Percentiles rank a stretch among this genome's conserved stretches.
These are phyloP conservation scores for Fusarium sublunatum DNA, from an alignment of 2,329 filamentous ascomycete species.

Conservation along the genomic window DNA sequence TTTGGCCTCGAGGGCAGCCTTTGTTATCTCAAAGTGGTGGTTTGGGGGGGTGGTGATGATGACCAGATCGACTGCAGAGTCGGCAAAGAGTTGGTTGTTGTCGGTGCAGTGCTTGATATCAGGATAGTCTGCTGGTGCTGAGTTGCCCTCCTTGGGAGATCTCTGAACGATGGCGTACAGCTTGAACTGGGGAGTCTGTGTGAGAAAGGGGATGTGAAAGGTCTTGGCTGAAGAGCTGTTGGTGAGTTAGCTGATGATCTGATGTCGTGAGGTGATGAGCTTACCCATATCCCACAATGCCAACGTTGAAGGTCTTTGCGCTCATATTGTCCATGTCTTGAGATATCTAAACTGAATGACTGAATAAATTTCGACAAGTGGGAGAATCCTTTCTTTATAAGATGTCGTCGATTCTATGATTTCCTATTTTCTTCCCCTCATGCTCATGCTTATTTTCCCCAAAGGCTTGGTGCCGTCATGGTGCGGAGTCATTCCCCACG, in stretches of 20 bases:
- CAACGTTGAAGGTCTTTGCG: conserved; percentile 60
- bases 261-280: conserved; percentile 29
- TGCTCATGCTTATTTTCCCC: not conserved
- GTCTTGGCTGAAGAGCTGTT: conserved; percentile 74
- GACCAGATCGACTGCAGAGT: conserved; percentile 74
- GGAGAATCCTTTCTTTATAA: conserved; percentile 11
- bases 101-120: conserved; percentile 71
- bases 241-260: conserved; percentile 33
- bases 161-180: conserved; percentile 83
- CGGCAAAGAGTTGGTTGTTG: conserved; percentile 71
- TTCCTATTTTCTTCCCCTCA: conserved; percentile 12
- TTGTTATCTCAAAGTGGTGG: conserved; percentile 74
- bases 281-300: conserved; percentile 64
- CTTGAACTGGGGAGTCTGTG: conserved; percentile 69
- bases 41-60: conserved; percentile 78
- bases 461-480: conserved; percentile 40
- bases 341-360: not conserved
- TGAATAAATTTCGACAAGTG: not conserved
- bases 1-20: conserved; percentile 72
- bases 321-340: conserved; percentile 43
- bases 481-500: conserved; percentile 40
- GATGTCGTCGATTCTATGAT: conserved; percentile 6
- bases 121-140: conserved; percentile 76
- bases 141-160: conserved; percentile 70
- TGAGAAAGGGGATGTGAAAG: conserved; percentile 86